Evolutionary conservation across 441 rosid genomes (phyloP).

Genomic region (Mallotus japonicus): DNA sequence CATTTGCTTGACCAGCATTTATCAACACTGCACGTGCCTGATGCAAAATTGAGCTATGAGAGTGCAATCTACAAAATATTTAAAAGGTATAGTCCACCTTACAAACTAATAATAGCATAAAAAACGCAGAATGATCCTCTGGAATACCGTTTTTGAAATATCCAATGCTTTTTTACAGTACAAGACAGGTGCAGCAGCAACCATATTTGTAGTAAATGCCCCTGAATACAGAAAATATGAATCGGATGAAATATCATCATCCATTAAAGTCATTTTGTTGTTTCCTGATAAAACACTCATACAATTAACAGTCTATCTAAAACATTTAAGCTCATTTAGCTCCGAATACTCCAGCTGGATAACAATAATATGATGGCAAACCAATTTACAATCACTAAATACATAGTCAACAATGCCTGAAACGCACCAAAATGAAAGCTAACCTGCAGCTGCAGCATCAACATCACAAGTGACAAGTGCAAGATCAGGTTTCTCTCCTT

Average conservation of each 20-base stretch:
- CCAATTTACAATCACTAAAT: background rate
- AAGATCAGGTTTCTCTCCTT: slow-evolving; percentile 87
- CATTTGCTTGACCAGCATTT: slow-evolving; percentile 99
- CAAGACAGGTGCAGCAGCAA: slow-evolving; percentile 93
- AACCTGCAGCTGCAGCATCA: slow-evolving; percentile 79
- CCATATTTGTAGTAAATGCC: slow-evolving; percentile 75
- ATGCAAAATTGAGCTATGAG: slow-evolving; percentile 19
- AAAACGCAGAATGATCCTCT: slow-evolving; percentile 1
- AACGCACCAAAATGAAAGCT: slow-evolving; percentile 12
- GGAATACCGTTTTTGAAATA: slow-evolving; percentile 51
- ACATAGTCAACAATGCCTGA: background rate
- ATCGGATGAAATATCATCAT: slow-evolving; percentile 3
- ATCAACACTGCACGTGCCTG: slow-evolving; percentile 93
- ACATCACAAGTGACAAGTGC: slow-evolving; percentile 90
- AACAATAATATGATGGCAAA: background rate
- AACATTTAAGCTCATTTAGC: background rate
- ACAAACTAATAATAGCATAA: slow-evolving; percentile 10
- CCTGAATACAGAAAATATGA: slow-evolving; percentile 39
- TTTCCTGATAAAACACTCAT: background rate
- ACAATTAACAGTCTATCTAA: background rate
- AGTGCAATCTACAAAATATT: background rate
- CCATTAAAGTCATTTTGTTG: background rate
- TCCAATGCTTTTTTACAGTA: slow-evolving; percentile 70
- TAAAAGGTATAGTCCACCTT: background rate
- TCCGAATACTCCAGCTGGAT: background rate